Conservation (phyloP, 169 alveolate species). For the Plasmodium inui region DNA sequence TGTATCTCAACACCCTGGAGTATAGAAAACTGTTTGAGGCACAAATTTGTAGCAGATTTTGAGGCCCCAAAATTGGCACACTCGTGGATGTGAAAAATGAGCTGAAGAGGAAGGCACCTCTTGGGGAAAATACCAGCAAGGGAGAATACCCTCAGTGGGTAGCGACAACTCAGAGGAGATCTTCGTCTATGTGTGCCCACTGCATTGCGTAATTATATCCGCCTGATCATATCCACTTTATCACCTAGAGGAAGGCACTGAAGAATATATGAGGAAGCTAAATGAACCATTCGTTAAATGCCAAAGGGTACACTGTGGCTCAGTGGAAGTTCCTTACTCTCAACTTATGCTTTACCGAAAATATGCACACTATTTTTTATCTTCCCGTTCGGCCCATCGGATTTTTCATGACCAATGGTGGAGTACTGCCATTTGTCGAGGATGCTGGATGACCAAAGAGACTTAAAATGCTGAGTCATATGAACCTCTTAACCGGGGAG, state of each 20-base stretch:
- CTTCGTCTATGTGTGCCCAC: conserved; percentile 14
- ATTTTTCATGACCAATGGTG: not conserved
- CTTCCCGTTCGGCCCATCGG: not conserved
- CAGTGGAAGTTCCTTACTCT: not conserved
- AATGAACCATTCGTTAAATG: not conserved
- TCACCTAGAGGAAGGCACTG: not conserved
- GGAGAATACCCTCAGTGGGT: not conserved
- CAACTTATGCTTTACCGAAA: conserved; percentile 5
- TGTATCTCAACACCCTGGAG: not conserved
- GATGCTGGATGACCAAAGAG: not conserved
- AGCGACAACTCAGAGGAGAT: not conserved
- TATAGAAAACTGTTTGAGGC: not conserved
- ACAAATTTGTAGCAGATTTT: not conserved
- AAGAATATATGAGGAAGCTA: not conserved
- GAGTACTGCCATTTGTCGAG: not conserved
- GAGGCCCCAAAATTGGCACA: not conserved
- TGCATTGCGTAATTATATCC: conserved; percentile 23
- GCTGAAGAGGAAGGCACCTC: not conserved
- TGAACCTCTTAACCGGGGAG: not conserved
- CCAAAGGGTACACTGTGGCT: not conserved
- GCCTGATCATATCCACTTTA: not conserved
- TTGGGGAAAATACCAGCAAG: not conserved
- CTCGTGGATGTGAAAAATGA: not conserved
- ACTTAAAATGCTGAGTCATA: not conserved
- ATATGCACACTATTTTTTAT: conserved; percentile 17